Base-by-base conservation (phyloP, 345 rosid species). In the Arabis alpina region DNA sequence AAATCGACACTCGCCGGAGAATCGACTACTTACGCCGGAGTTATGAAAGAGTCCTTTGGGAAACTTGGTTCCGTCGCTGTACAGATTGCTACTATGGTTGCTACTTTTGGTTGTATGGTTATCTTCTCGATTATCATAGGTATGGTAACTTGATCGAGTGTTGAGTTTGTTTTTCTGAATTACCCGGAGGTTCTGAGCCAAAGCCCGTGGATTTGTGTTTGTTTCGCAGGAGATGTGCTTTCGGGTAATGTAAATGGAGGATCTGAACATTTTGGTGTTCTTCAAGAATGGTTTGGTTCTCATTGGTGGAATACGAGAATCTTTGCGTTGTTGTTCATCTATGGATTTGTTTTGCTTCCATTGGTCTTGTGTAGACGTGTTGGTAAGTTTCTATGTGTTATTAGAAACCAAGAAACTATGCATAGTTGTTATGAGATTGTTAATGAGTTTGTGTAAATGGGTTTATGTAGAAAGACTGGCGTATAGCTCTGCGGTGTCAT, bases 201-300 rank as follows among this genome's bases (percentile, higher is more conserved):
- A 19, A 19, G 23, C 23, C 23, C 1, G 23, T 19, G 23, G 3
- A 27, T 60, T 41, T 59, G 36, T 30, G 19, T 51, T 41, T 19
- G 61, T 4, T n/a, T 56, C 15, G 19, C 83, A 94, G 99, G 93
- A 54, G 99, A 94, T 80, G 97, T 88, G 3, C 75, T 91, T 0
- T 86, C 93, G 0, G 99, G 99, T 59, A 86, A 64, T 64, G 79
- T 76, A 27, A 77, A 78, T 30, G 83, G 71, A 32, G 91, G 85
- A 61, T 78, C 88, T 2, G 81, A 76, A 13, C 96, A 94, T 65
- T 8, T 85, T 62, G 99, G 97, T 8, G 87, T 91, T 15, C 55
- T 94, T 68, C 90, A 85, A 64, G 85, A 84, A 83, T 89, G 99
- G 99, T 89, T 94, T 74, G 97, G 99, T 14, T 15, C 72, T 74